phyloP scores from a whole-genome alignment of 2,329 filamentous ascomycete genomes.

The Arthrobotrys iridis region DNA sequence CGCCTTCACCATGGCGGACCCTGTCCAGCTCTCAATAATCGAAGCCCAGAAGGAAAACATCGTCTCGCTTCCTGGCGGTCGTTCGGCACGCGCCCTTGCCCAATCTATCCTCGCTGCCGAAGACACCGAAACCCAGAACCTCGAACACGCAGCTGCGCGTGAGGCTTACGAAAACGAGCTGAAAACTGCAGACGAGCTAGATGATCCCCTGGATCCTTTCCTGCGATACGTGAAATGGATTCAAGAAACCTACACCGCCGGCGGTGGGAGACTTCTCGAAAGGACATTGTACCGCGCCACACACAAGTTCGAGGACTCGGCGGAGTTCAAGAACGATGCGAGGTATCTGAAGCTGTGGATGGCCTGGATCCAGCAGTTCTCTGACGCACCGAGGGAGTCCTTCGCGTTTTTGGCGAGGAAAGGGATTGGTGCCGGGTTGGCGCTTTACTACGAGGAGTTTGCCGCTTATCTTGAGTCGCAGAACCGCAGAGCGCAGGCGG shows the following conservation, averaged over 20 bases:
- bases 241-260: conserved; percentile 90
- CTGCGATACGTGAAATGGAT: conserved; percentile 98
- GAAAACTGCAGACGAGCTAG: conserved; percentile 83
- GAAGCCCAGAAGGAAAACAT: conserved; percentile 99
- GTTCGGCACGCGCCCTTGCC: conserved; percentile 88
- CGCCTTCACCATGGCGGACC: conserved; percentile 60
- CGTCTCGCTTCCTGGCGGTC: conserved; percentile 84
- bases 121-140: conserved; percentile 67
- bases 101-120: conserved; percentile 42
- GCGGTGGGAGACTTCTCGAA: conserved; percentile 90
- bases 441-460: conserved; percentile 96
- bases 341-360: conserved; percentile 94
- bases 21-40: conserved; percentile 67
- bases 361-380: conserved; percentile 91
- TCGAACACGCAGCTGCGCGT: conserved; percentile 66
- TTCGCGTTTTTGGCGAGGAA: conserved; percentile 92
- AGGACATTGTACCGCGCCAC: conserved; percentile 92
- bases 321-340: conserved; percentile 94
- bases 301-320: conserved; percentile 82
- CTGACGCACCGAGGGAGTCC: conserved; percentile 89
- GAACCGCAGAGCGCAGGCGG: conserved; percentile 86
- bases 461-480: conserved; percentile 89
- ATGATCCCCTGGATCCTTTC: conserved; percentile 94
- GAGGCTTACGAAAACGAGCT: conserved; percentile 72
- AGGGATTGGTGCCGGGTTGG: conserved; percentile 83